phyloP scores from a whole-genome alignment of 441 rosid genomes.

The Populus hybrid region DNA sequence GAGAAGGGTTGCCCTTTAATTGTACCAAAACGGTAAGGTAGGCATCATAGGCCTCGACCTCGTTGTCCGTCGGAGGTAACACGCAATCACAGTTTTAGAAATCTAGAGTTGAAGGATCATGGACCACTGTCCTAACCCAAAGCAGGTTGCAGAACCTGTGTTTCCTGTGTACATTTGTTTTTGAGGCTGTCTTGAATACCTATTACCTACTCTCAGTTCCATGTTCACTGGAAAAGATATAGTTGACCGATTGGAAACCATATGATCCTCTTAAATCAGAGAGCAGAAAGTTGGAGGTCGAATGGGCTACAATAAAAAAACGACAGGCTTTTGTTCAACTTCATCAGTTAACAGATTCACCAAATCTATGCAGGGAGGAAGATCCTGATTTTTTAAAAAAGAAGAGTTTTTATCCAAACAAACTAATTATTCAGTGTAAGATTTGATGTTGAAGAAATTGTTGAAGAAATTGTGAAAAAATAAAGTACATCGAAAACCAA shows the following conservation, averaged over 20 bases:
- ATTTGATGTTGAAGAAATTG: too few relatives aligned
- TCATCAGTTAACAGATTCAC: neutral
- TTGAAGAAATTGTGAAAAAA: too few relatives aligned
- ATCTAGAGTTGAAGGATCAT: neutral
- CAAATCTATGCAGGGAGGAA: constrained; percentile 15
- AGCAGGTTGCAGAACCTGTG: neutral
- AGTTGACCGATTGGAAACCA: neutral
- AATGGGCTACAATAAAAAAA: too few relatives aligned
- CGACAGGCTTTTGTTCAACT: neutral
- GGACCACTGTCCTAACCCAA: neutral
- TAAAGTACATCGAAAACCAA: too few relatives aligned
- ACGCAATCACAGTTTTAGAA: neutral
- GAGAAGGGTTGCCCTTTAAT: constrained; percentile 2
- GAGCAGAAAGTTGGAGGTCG: neutral
- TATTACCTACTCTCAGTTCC: neutral
- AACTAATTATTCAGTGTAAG: too few relatives aligned
- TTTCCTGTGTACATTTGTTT: neutral
- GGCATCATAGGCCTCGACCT: neutral
- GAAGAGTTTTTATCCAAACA: too few relatives aligned
- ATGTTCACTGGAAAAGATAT: neutral
- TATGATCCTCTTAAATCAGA: neutral
- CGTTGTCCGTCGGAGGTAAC: neutral
- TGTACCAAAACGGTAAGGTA: neutral
- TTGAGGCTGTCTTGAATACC: neutral
- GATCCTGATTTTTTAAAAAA: neutral